These are phyloP conservation scores for Proteromonas lacertae DNA, from an alignment of 352 stramenopile genomes.

Conservation along the genomic window DNA sequence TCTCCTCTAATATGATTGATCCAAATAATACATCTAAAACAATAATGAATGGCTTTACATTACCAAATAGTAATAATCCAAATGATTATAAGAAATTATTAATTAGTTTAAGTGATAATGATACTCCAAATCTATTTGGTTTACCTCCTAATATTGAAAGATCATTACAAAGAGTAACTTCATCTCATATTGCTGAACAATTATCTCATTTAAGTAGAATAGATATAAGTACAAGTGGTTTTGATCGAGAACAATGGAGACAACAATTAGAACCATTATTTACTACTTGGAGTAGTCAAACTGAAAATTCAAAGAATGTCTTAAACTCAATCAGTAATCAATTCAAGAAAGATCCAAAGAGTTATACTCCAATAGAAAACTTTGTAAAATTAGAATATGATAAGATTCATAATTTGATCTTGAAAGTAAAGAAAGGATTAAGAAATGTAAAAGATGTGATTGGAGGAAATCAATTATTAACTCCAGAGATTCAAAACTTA, in stretches of 20 bases:
- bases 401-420: neutral
- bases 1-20: no score
- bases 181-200: slow-evolving; percentile 31
- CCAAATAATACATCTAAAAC: neutral
- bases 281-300: slow-evolving; percentile 19
- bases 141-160: slow-evolving; percentile 68
- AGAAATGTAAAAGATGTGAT: slow-evolving; percentile 34
- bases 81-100: slow-evolving; percentile 28
- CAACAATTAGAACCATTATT: slow-evolving; percentile 27
- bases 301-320: neutral
- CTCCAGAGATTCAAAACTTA: slow-evolving; percentile 30
- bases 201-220: slow-evolving; percentile 34
- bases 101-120: slow-evolving; percentile 14
- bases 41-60: neutral
- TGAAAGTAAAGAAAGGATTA: neutral
- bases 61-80: slow-evolving; percentile 5
- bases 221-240: slow-evolving; percentile 21
- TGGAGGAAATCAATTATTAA: slow-evolving; percentile 47
- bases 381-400: neutral
- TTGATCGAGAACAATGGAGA: slow-evolving; percentile 55
- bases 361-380: slow-evolving; percentile 7
- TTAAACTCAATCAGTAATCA: slow-evolving; percentile 38
- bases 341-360: slow-evolving; percentile 51
- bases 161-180: slow-evolving; percentile 48
- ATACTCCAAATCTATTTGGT: slow-evolving; percentile 35